These are phyloP conservation scores for Fusarium tricinctum DNA, from an alignment of 2,329 filamentous ascomycete species.

Conservation along the genomic window DNA sequence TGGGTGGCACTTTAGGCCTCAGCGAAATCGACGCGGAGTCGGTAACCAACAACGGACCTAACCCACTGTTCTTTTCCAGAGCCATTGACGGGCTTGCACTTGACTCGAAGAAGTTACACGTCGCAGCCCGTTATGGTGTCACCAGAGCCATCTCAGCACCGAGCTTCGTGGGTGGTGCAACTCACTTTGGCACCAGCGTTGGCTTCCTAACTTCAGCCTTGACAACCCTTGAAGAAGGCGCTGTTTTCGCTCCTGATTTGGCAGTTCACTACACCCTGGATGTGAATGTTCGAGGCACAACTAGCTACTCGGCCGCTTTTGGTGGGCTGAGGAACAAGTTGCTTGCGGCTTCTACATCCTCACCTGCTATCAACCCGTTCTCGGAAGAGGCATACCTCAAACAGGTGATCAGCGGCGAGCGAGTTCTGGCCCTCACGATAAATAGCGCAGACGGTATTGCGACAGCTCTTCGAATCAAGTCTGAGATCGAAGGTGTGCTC, in stretches of 20 bases:
- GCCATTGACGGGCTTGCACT: conserved; percentile 70
- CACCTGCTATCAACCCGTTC: conserved; percentile 57
- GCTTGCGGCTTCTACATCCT: conserved; percentile 61
- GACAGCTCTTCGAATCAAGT: conserved; percentile 70
- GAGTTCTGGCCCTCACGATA: conserved; percentile 69
- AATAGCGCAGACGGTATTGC: conserved; percentile 75
- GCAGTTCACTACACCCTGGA: conserved; percentile 72
- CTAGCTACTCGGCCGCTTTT: conserved; percentile 68
- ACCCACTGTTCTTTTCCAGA: conserved; percentile 65
- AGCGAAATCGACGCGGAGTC: conserved; percentile 73
- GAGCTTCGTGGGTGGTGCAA: conserved; percentile 57
- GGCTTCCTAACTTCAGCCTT: conserved; percentile 68
- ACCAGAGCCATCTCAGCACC: conserved; percentile 72
- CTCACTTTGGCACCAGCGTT: conserved; percentile 70
- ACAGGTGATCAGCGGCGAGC: conserved; percentile 66
- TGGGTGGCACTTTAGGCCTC: conserved; percentile 72
- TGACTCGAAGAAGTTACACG: conserved; percentile 68
- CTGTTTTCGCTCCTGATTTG: conserved; percentile 67
- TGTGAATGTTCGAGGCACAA: conserved; percentile 56
- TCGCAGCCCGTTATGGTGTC: conserved; percentile 68
- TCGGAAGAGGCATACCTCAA: conserved; percentile 66
- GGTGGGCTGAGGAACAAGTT: conserved; percentile 67
- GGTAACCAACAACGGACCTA: conserved; percentile 66
- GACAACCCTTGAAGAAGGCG: conserved; percentile 62
- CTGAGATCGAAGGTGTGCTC: conserved; percentile 63